phyloP scores from a whole-genome alignment of 176 grass and related monocot species.

The Juncus effusus region DNA sequence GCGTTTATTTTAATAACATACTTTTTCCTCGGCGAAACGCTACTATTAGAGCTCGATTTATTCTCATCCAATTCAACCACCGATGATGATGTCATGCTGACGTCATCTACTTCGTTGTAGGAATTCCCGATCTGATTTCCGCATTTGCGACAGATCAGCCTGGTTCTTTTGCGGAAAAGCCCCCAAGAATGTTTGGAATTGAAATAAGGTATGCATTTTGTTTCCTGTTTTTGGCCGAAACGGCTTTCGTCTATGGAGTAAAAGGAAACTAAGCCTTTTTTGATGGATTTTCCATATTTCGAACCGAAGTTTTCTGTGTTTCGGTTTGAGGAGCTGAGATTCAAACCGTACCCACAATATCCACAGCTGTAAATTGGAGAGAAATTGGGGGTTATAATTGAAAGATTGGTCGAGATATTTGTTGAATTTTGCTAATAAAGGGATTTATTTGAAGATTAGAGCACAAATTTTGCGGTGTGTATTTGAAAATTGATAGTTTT shows the following conservation, averaged over 20 bases:
- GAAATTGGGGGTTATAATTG: background rate
- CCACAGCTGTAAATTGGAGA: conserved; percentile 39
- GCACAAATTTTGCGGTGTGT: background rate
- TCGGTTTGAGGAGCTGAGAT: conserved; percentile 42
- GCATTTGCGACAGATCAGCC: conserved; percentile 45
- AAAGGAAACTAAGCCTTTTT: conserved; percentile 44
- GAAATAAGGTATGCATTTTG: conserved; percentile 41
- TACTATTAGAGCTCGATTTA: conserved; percentile 28
- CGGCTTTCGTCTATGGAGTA: conserved; percentile 41
- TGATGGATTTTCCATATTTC: conserved; percentile 48
- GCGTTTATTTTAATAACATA: conserved; percentile 46
- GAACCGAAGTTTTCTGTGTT: conserved; percentile 42
- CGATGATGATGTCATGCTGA: background rate
- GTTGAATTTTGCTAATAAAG: background rate
- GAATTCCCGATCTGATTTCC: conserved; percentile 33
- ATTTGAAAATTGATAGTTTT: too few species aligned
- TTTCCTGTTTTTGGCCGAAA: conserved; percentile 39
- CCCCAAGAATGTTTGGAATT: conserved; percentile 42
- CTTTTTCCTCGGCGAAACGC: conserved; percentile 24
- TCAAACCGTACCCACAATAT: conserved; percentile 43
- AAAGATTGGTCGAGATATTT: background rate
- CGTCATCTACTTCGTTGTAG: conserved; percentile 22
- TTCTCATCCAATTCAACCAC: conserved; percentile 14
- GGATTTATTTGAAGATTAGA: background rate
- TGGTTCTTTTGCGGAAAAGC: conserved; percentile 36